Percentiles rank a stretch among this genome's conserved stretches.
Evolutionary conservation across 108 stramenopile genomes (phyloP).

Genomic region (Fragilariopsis cylindrus): DNA sequence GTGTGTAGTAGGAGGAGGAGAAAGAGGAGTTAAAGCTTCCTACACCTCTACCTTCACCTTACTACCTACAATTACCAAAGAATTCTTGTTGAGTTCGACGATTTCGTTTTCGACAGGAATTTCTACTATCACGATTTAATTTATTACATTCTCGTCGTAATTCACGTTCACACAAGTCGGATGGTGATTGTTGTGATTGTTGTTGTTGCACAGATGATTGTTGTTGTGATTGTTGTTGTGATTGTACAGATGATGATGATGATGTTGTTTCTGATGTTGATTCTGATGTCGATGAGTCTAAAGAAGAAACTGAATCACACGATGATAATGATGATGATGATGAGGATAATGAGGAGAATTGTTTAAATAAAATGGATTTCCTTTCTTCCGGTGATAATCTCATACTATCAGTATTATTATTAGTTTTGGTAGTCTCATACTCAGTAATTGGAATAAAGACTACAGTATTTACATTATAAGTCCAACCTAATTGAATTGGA

Average conservation of each 20-base stretch:
- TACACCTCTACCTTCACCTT: no score
- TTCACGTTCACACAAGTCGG: background rate
- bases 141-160: slow-evolving; percentile 4
- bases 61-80: no score
- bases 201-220: no score
- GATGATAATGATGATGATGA: background rate
- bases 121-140: background rate
- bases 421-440: slow-evolving; percentile 7
- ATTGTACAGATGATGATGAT: background rate
- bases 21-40: no score
- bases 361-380: background rate
- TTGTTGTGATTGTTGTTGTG: background rate
- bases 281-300: no score
- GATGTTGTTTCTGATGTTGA: no score
- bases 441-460: slow-evolving; percentile 16
- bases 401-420: background rate
- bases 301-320: slow-evolving; percentile 1
- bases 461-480: slow-evolving; percentile 12
- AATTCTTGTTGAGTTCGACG: no score
- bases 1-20: no score
- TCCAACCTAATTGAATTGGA: slow-evolving; percentile 63
- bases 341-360: background rate
- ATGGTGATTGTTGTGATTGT: no score
- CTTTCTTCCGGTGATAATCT: background rate
- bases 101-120: no score